Evolutionary conservation across 2,329 filamentous ascomycete genomes (phyloP).

Genomic region (Dothidotthia symphoricarpi): DNA sequence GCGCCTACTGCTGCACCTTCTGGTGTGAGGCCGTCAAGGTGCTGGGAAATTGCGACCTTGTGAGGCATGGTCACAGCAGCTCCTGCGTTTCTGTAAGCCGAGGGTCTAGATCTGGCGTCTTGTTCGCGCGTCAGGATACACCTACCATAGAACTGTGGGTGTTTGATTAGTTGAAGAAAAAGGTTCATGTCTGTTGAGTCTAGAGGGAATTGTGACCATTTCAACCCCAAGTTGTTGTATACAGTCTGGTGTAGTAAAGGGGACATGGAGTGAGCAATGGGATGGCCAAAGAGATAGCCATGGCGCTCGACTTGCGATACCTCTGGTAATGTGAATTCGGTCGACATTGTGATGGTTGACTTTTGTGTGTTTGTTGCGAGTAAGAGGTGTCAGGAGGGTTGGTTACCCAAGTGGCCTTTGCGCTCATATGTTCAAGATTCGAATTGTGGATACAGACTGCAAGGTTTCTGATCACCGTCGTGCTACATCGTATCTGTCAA

Average conservation of each 20-base stretch:
- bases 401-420: too few relatives aligned
- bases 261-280: conserved; percentile 57
- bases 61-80: conserved; percentile 80
- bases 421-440: too few relatives aligned
- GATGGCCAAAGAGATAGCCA: conserved; percentile 58
- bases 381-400: too few relatives aligned
- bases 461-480: too few relatives aligned
- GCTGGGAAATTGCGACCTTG: conserved; percentile 72
- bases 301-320: conserved; percentile 41
- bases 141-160: conserved; percentile 62
- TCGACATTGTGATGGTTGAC: conserved; percentile 12
- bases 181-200: conserved; percentile 47
- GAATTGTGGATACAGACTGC: too few relatives aligned
- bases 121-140: neutral
- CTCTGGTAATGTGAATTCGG: conserved; percentile 12
- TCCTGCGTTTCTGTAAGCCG: conserved; percentile 44
- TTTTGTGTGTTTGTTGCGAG: neutral
- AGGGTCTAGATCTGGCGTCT: neutral
- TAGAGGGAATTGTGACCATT: conserved; percentile 54
- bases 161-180: conserved; percentile 51
- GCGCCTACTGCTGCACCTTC: conserved; percentile 73
- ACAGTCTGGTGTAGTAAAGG: conserved; percentile 56
- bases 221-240: conserved; percentile 51
- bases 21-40: conserved; percentile 70
- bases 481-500: too few relatives aligned